Evolutionary conservation across 208 protist genomes (phyloP).

Genomic region (Crithidia expoeki): DNA sequence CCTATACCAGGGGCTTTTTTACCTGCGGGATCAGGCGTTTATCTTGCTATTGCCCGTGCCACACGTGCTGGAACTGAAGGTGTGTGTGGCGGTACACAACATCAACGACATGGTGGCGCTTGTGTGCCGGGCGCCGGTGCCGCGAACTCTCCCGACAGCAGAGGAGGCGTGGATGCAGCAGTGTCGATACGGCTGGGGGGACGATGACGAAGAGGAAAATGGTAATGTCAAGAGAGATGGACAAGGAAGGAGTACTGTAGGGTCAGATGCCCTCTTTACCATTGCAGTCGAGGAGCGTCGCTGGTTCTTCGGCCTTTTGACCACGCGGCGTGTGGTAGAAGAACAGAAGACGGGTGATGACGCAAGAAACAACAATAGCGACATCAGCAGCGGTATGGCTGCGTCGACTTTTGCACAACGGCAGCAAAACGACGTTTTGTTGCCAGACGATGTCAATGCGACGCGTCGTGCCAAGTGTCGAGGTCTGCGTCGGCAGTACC

Average conservation of each 20-base stretch:
- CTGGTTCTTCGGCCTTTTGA: conserved; percentile 47
- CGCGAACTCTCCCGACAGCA: conserved; percentile 36
- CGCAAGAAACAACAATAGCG: background rate
- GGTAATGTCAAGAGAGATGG: background rate
- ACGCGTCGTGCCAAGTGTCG: conserved; percentile 25
- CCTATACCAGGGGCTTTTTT: conserved; percentile 69
- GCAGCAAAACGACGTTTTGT: no score
- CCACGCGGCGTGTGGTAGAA: conserved; percentile 10
- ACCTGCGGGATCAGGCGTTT: conserved; percentile 60
- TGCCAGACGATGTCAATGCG: conserved; percentile 13
- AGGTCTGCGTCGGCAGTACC: conserved; percentile 30
- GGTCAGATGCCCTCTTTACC: background rate
- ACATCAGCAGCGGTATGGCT: background rate
- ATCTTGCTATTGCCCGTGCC: conserved; percentile 70
- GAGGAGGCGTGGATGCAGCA: conserved; percentile 54
- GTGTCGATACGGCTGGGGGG: conserved; percentile 23
- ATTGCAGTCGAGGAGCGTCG: conserved; percentile 27
- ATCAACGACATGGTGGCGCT: conserved; percentile 70
- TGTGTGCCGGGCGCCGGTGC: conserved; percentile 44
- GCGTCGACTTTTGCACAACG: no score
- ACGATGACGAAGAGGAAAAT: conserved; percentile 19
- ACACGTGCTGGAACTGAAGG: conserved; percentile 59
- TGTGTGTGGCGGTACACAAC: conserved; percentile 73
- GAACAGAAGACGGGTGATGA: background rate
- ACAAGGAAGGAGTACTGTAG: background rate